Conservation (phyloP, 345 rosid species). For the Aquilaria sinensis region DNA sequence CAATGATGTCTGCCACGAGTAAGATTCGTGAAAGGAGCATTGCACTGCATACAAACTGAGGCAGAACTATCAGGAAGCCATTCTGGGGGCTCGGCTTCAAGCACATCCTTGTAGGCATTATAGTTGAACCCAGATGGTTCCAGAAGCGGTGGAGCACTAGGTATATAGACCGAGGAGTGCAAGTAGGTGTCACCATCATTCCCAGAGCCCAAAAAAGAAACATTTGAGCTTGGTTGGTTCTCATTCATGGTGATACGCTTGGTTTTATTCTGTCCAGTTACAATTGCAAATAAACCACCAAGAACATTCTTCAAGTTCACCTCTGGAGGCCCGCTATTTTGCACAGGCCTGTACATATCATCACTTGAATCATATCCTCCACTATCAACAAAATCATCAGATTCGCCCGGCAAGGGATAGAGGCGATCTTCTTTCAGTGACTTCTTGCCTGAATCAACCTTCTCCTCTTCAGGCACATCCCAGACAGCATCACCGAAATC, state of each 20-base stretch:
- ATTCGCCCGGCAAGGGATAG: conserved; percentile 38
- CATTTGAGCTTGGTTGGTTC: conserved; percentile 51
- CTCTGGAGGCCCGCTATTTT: conserved; percentile 35
- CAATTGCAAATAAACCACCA: conserved; percentile 65
- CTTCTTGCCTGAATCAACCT: conserved; percentile 17
- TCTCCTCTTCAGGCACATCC: conserved; percentile 27
- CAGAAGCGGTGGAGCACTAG: conserved; percentile 93
- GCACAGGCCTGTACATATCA: conserved; percentile 20
- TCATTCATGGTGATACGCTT: conserved; percentile 14
- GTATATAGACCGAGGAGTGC: conserved; percentile 88
- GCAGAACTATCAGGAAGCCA: conserved; percentile 90
- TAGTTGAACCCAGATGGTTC: conserved; percentile 34
- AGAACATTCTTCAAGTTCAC: conserved; percentile 84
- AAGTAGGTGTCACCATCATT: conserved; percentile 71
- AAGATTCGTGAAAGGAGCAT: conserved; percentile 77
- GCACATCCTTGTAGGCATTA: conserved; percentile 55
- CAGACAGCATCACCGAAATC: conserved; percentile 23
- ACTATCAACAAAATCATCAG: conserved; percentile 41
- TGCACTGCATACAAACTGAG: conserved; percentile 80
- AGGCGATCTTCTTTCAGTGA: conserved; percentile 27
- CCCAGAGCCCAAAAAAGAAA: conserved; percentile 65
- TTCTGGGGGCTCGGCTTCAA: conserved; percentile 78
- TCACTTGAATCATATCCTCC: conserved; percentile 55
- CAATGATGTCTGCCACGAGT: conserved; percentile 96
- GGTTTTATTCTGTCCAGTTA: conserved; percentile 64